These are phyloP conservation scores for Mrakia blollopis DNA, from an alignment of 768 basidiomycete genomes.

Conservation along the genomic window DNA sequence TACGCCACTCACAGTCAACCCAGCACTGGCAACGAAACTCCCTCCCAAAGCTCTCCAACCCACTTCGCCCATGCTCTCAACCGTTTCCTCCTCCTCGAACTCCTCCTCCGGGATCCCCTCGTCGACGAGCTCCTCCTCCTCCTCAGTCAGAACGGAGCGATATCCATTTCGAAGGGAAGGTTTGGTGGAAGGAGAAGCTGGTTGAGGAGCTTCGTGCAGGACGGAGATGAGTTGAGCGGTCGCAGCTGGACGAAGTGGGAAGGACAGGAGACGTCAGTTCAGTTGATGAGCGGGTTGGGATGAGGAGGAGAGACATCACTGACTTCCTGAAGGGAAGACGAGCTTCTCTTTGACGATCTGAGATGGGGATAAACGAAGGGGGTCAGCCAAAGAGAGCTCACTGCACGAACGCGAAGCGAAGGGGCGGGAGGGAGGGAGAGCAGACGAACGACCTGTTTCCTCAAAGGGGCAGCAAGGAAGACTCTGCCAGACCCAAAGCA, in stretches of 20 bases:
- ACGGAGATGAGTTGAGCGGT: conserved; percentile 93
- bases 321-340: conserved; percentile 81
- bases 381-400: neutral
- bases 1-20: conserved; percentile 61
- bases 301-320: conserved; percentile 21
- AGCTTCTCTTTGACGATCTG: conserved; percentile 80
- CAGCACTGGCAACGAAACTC: conserved; percentile 71
- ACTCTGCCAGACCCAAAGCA: too few relatives aligned
- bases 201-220: conserved; percentile 69
- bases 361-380: conserved; percentile 4
- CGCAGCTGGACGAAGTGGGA: conserved; percentile 51
- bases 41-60: conserved; percentile 73
- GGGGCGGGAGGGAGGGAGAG: too few relatives aligned
- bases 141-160: conserved; percentile 31
- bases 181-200: conserved; percentile 49
- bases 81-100: conserved; percentile 37
- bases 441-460: too few relatives aligned
- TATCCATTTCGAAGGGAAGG: conserved; percentile 34
- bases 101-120: conserved; percentile 39
- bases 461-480: too few relatives aligned
- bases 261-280: neutral
- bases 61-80: conserved; percentile 45
- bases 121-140: neutral
- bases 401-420: too few relatives aligned
- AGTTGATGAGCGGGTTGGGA: neutral